Evolutionary conservation across 2,329 filamentous ascomycete species (phyloP).

Genomic region (Colletotrichum lentis): DNA sequence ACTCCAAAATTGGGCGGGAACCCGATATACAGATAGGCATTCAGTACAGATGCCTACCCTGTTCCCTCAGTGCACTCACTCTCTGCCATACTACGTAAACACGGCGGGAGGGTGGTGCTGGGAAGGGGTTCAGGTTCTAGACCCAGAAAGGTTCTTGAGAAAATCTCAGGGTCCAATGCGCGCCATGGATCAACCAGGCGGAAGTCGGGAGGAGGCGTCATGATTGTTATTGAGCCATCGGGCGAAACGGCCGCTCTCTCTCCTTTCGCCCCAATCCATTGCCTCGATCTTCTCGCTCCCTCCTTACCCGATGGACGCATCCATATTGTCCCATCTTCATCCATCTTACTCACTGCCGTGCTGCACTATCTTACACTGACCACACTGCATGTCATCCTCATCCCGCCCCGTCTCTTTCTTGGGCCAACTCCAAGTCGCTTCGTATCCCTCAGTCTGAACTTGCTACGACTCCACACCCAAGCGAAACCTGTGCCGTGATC

Average conservation of each 20-base stretch:
- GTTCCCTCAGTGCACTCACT: too few relatives aligned
- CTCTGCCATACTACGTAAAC: too few relatives aligned
- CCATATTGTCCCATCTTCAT: background rate
- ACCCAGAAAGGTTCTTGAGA: constrained; percentile 10
- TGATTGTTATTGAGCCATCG: constrained; percentile 7
- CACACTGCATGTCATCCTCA: too few relatives aligned
- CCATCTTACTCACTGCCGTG: background rate
- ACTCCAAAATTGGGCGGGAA: constrained; percentile 18
- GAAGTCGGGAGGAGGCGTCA: constrained; percentile 11
- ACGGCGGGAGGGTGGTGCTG: background rate
- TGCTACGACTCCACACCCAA: constrained; percentile 7
- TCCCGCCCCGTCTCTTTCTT: background rate
- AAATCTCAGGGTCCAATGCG: constrained; percentile 34
- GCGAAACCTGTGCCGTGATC: constrained; percentile 18
- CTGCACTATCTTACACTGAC: background rate
- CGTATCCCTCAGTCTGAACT: constrained; percentile 5
- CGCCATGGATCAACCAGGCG: background rate
- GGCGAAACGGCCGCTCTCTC: background rate
- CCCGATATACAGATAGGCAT: background rate
- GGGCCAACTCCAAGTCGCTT: background rate
- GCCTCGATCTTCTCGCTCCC: background rate
- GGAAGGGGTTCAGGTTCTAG: constrained; percentile 3
- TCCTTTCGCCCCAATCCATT: background rate
- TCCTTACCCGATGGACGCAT: background rate
- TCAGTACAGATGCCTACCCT: too few relatives aligned